These are phyloP conservation scores for Venturia asperata DNA, from an alignment of 2,329 filamentous ascomycete species.

Conservation along the genomic window DNA sequence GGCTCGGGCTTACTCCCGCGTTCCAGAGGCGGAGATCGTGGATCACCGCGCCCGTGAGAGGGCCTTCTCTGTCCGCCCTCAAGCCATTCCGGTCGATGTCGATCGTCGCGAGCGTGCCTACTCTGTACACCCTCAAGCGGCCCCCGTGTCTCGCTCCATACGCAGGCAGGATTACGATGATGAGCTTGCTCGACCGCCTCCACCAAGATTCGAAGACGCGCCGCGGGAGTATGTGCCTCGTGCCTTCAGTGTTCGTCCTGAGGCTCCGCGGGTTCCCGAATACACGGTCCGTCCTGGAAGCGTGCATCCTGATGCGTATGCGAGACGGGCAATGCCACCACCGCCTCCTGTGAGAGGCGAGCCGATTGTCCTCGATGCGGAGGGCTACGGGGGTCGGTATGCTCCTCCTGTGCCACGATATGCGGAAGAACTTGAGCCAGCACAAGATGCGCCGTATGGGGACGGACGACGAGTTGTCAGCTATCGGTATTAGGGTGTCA, in stretches of 20 bases:
- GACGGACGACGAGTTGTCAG: conserved; percentile 30
- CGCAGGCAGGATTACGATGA: not conserved
- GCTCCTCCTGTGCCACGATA: conserved; percentile 18
- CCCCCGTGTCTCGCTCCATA: not conserved
- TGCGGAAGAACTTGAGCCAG: conserved; percentile 39
- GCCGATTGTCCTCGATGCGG: conserved; percentile 30
- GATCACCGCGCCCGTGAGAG: conserved; percentile 14
- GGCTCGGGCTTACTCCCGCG: conserved; percentile 13
- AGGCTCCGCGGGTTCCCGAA: conserved; percentile 21
- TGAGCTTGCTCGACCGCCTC: not conserved
- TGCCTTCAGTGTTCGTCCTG: conserved; percentile 36
- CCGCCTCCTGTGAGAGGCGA: not conserved
- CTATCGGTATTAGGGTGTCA: conserved; percentile 28
- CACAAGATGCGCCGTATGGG: conserved; percentile 27
- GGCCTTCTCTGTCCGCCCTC: conserved; percentile 9
- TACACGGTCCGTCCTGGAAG: conserved; percentile 5
- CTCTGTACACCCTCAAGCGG: conserved; percentile 13
- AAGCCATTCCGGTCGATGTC: conserved; percentile 4
- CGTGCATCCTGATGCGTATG: conserved; percentile 8
- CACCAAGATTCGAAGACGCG: not conserved
- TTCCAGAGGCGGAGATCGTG: conserved; percentile 9
- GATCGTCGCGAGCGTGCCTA: conserved; percentile 8
- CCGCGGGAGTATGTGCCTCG: conserved; percentile 23
- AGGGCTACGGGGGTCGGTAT: conserved; percentile 26
- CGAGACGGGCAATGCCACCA: conserved; percentile 7